Percentiles rank a stretch among this genome's conserved stretches.
These are phyloP conservation scores for Lipomyces starkeyi DNA, from an alignment of 805 yeast species.

Conservation along the genomic window DNA sequence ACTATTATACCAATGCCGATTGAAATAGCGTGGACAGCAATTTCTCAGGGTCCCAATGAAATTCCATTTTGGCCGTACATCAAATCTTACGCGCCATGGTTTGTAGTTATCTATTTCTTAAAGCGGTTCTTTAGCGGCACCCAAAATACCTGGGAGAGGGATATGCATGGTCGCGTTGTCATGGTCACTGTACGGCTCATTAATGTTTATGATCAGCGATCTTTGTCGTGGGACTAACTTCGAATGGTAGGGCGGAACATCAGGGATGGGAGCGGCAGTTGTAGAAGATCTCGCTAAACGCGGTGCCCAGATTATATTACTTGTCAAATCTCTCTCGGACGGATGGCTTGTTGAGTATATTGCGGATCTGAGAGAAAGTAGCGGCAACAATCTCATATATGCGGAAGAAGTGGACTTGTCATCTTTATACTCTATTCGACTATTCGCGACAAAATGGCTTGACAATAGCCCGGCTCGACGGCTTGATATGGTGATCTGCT, in stretches of 20 bases:
- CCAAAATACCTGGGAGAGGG: conserved; percentile 88
- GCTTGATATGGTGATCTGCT: conserved; percentile 85
- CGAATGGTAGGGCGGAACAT: conserved; percentile 74
- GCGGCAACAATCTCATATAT: conserved; percentile 76
- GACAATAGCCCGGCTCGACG: conserved; percentile 90
- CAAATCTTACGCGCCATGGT: conserved; percentile 62
- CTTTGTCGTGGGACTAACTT: conserved; percentile 51
- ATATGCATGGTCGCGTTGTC: conserved; percentile 83
- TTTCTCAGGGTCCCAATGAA: conserved; percentile 72
- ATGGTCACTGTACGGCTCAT: conserved; percentile 43
- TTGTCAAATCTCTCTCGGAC: conserved; percentile 67
- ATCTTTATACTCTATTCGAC: conserved; percentile 75
- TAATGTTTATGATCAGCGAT: background rate
- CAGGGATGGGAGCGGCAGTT: conserved; percentile 83
- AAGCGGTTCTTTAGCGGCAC: conserved; percentile 83
- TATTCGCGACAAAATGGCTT: conserved; percentile 93
- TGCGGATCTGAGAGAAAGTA: conserved; percentile 71
- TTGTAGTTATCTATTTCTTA: conserved; percentile 53
- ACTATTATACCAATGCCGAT: conserved; percentile 69
- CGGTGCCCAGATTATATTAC: conserved; percentile 86
- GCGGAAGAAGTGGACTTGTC: conserved; percentile 89
- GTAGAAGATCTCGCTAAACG: conserved; percentile 72
- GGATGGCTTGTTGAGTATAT: conserved; percentile 82
- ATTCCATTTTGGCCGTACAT: conserved; percentile 77
- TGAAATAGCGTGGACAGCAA: conserved; percentile 71